Base-by-base conservation (phyloP, 2,329 filamentous ascomycete species). In the Thelonectria rubi region DNA sequence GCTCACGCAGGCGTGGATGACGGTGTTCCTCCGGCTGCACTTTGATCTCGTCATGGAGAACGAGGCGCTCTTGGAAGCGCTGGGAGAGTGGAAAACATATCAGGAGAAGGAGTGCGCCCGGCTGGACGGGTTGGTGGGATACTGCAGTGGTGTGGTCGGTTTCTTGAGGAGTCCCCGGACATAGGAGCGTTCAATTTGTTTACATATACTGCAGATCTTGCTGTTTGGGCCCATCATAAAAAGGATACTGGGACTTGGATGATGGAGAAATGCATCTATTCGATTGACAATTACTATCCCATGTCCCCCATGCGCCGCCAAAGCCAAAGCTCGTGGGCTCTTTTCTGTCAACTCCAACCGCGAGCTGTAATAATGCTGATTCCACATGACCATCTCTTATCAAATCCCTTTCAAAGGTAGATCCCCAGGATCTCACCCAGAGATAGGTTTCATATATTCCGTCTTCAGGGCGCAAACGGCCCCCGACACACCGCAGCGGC, bases 1-100 rank as follows among this genome's bases (percentile, higher is more conserved):
- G 78, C 84, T 99, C 40, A 91, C 93, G 15, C 94, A 98, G 77
- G 93, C 93, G 0, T 99, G 95, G 94, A 98, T 99, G 93, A 89
- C 91, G 2, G 94, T 98, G 1, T 97, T 98, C 72, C 75, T 99
- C 61, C 86, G 89, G 49, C 80, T 97, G 42, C 94, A 98, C 76
- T 86, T 85, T 65, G 85, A 87, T 66, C 65, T 83, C 39, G 77
- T 86, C 43, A 80, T 80, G 78, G 82, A 79, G 73, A 85, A 72
- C 75, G 78, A 80, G 65, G 71, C 76, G 30, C 76, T 94, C 14
- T 81, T 88, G 47, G 79, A 77, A 1, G 86, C 86, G 48, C 77
- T 97, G 62, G 76, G 78, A 54, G 83, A 85, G 68, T 97, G 93
- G 92, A 89, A 89, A 75, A 78, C 77, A 26, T 87, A 90, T 70